Conservation (phyloP, 2,329 filamentous ascomycete species). For the Paecilomyces niveus region DNA sequence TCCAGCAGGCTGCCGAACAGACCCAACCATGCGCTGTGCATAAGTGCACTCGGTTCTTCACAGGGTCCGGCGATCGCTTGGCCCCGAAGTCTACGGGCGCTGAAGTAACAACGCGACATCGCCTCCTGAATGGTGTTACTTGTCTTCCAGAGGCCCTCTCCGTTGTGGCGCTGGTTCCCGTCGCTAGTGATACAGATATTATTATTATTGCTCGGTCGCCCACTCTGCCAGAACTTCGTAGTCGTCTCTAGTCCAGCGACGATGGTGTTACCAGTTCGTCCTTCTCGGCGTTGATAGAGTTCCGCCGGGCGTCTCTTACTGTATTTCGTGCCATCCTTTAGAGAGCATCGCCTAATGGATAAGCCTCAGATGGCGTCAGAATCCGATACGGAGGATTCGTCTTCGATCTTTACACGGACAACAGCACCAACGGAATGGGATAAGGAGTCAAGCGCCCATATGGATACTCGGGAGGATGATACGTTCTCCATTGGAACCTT, state of each 20-base stretch:
- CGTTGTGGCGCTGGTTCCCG: background rate
- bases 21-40: background rate
- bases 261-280: background rate
- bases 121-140: background rate
- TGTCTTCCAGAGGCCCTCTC: background rate
- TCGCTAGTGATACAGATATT: background rate
- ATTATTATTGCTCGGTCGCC: background rate
- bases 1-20: background rate
- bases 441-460: background rate
- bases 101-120: background rate
- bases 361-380: background rate
- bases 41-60: background rate
- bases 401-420: background rate
- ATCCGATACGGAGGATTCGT: background rate
- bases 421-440: slow-evolving; percentile 8
- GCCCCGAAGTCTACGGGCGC: background rate
- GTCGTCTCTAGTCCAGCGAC: background rate
- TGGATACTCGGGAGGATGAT: slow-evolving; percentile 3
- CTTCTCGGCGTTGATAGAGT: background rate
- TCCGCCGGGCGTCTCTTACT: background rate
- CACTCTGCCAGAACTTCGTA: background rate
- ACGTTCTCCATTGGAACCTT: slow-evolving; percentile 6
- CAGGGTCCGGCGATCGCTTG: background rate
- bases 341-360: background rate
- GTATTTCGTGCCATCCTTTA: background rate